Evolutionary conservation across 257 asterid species (phyloP).

Genomic region (Solanum lycopersicoides): DNA sequence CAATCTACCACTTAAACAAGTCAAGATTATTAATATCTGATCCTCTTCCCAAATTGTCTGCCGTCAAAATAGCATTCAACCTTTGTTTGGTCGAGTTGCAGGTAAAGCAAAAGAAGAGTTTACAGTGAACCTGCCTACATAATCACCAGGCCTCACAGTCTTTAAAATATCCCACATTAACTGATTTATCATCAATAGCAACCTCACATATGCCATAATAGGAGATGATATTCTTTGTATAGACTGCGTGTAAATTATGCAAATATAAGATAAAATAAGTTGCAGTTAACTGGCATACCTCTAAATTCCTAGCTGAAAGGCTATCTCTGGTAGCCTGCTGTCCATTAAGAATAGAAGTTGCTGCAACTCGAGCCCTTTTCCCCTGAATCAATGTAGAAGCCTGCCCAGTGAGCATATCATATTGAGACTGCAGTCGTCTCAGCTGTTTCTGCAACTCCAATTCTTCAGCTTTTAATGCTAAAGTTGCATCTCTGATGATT

Average conservation of each 20-base stretch:
- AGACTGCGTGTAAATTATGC: not conserved
- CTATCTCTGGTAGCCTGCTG: conserved; percentile 66
- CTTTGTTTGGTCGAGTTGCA: not conserved
- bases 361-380: conserved; percentile 86
- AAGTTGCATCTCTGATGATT: conserved; percentile 69
- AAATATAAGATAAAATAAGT: not conserved
- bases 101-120: not conserved
- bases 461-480: conserved; percentile 79
- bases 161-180: not conserved
- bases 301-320: conserved; percentile 87
- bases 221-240: not conserved
- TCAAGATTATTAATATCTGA: not conserved
- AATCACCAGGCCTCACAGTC: not conserved
- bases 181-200: not conserved
- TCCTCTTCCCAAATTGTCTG: not conserved
- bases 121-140: not conserved
- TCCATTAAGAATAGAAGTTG: conserved; percentile 79
- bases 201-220: not conserved
- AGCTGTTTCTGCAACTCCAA: conserved; percentile 92
- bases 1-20: not conserved
- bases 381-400: conserved; percentile 92
- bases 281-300: conserved; percentile 33
- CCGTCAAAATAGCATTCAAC: not conserved
- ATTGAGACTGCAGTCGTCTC: conserved; percentile 63
- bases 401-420: conserved; percentile 81